Evolutionary conservation across 441 rosid genomes (phyloP).

Genomic region (Adansonia madagascariensis): DNA sequence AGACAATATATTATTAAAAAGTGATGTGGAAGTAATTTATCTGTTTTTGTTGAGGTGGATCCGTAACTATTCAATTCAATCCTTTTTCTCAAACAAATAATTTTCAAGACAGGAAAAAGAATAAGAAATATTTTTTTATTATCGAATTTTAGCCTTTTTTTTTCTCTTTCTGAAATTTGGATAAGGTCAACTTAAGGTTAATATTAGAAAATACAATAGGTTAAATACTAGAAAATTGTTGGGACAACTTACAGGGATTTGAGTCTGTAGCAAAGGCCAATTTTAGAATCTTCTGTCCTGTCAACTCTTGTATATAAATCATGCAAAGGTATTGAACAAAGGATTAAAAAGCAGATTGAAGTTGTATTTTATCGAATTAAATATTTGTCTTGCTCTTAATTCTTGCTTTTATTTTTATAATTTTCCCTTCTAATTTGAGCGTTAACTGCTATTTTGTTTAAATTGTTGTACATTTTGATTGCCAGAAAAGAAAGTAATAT

Average conservation of each 20-base stretch:
- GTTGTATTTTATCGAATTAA: not conserved
- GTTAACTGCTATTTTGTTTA: too few relatives aligned
- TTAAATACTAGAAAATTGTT: not conserved
- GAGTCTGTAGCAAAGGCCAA: not conserved
- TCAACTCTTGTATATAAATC: conserved; percentile 8
- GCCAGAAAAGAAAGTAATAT: too few relatives aligned
- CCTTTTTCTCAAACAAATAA: too few relatives aligned
- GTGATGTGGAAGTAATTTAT: too few relatives aligned
- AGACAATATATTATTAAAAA: too few relatives aligned
- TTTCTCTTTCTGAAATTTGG: not conserved
- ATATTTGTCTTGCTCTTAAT: not conserved
- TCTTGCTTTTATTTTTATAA: not conserved
- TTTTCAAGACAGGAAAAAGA: too few relatives aligned
- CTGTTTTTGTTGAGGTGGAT: too few relatives aligned
- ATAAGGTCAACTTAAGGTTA: not conserved
- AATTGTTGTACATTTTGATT: too few relatives aligned
- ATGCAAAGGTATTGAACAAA: not conserved
- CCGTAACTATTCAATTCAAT: too few relatives aligned
- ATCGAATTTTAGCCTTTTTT: not conserved
- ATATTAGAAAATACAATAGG: conserved; percentile 3
- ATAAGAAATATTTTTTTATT: too few relatives aligned
- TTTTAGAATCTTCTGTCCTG: not conserved
- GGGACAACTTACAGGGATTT: not conserved
- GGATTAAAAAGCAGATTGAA: not conserved
- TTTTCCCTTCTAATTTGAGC: too few relatives aligned